phyloP scores from a whole-genome alignment of 2,329 filamentous ascomycete species.

The Botryotinia narcissicola region DNA sequence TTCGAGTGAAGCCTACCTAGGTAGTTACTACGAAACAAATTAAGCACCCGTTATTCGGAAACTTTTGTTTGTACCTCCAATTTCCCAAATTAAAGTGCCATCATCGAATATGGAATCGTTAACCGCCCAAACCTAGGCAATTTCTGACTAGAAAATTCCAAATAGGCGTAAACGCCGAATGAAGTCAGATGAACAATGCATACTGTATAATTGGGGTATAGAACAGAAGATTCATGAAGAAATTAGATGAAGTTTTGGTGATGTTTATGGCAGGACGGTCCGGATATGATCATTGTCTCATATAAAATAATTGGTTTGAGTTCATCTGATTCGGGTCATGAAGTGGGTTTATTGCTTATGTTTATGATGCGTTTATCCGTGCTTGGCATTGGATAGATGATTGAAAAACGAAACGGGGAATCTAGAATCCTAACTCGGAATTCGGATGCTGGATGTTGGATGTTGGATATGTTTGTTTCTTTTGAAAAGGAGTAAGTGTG shows the following conservation, averaged over 20 bases:
- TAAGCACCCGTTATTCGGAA: conserved; percentile 1
- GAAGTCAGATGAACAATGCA: conserved; percentile 12
- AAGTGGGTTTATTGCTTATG: neutral
- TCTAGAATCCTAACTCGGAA: neutral
- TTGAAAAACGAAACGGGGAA: neutral
- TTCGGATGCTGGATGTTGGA: neutral
- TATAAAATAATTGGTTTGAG: conserved; percentile 15
- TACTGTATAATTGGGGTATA: conserved; percentile 1
- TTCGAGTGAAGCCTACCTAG: neutral
- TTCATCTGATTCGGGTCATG: conserved; percentile 11
- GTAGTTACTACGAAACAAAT: neutral
- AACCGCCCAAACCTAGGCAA: conserved; percentile 1
- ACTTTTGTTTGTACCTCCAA: conserved; percentile 5
- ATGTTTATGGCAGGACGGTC: conserved; percentile 21
- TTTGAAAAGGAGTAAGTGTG: neutral
- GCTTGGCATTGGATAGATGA: conserved; percentile 9
- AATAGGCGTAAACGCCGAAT: neutral
- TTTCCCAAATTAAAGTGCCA: conserved; percentile 21
- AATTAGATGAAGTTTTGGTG: conserved; percentile 6
- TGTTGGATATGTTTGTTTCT: neutral
- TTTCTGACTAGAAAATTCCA: neutral
- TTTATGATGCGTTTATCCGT: conserved; percentile 14
- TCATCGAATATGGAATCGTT: conserved; percentile 7
- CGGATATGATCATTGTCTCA: conserved; percentile 20
- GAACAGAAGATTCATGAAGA: conserved; percentile 5